Base-by-base conservation (phyloP, 495 filamentous ascomycete genomes). In the Chaetomium cochliodes region DNA sequence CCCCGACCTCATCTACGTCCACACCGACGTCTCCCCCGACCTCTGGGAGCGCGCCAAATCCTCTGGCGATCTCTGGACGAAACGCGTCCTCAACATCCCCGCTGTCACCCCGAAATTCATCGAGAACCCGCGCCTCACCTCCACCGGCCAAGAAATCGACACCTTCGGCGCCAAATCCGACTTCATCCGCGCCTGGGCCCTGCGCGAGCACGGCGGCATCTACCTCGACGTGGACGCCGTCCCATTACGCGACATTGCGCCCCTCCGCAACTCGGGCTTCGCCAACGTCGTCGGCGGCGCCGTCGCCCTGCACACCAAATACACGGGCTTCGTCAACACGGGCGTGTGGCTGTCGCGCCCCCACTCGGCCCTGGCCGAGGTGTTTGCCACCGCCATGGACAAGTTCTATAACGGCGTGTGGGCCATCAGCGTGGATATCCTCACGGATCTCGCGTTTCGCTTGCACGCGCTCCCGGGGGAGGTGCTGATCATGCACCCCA, bases 1-100 rank as follows among this genome's bases (percentile, higher is more conserved):
- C 7, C 71, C 71, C 6, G 63, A 69, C 15, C 41, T 22, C 20
- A 72, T 73, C 54, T 73, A 70, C 52, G 44, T 73, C 57, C 71
- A 73, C 60, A 73, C 71, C 33, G 71, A 73, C 57, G 71, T 63
- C 3, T 3, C 54, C 3, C 69, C 67, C 2, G 61, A 62, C 12
- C 23, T 66, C 1, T 63, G 62, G 60, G 62, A 64, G 7, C 46
- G 44, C 22, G 66, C 71, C 20, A 65, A 51, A 13, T 12, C 56
- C 0, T 46, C 53, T 3, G 65, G 66, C 47, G 44, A 64, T 25
- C n/a, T 28, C 6, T 71, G 67, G 69, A 73, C 71, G 0, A 44
- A 42, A 42, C 65, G 67, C 30, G 39, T 68, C 18, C 55, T 71
- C 15, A 44, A 60, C 37, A 26, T 73, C n/a, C 62, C 67, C 7